Evolutionary conservation across 2,329 filamentous ascomycete species (phyloP).

Genomic region (Parastagonospora nodorum): DNA sequence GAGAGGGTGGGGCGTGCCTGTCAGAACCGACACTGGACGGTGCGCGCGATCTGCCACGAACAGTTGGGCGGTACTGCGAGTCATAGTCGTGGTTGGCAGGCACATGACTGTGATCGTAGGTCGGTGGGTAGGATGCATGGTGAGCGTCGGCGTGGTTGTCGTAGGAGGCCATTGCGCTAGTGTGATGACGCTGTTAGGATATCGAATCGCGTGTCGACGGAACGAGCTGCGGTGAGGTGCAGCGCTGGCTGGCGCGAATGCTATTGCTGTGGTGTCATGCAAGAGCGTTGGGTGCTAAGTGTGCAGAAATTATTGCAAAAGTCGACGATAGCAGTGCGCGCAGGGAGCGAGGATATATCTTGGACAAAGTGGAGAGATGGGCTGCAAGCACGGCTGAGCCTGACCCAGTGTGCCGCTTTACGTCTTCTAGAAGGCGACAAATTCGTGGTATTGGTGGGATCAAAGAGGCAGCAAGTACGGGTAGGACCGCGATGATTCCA

Average conservation of each 20-base stretch:
- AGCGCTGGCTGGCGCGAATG: slow-evolving; percentile 22
- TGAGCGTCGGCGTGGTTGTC: slow-evolving; percentile 22
- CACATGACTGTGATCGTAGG: slow-evolving; percentile 26
- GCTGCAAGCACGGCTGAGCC: slow-evolving; percentile 19
- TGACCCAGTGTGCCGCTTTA: slow-evolving; percentile 16
- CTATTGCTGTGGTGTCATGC: slow-evolving; percentile 27
- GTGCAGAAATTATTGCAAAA: slow-evolving; percentile 9
- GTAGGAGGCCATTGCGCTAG: slow-evolving; percentile 21
- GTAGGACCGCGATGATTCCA: slow-evolving; percentile 6
- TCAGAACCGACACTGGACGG: slow-evolving; percentile 42
- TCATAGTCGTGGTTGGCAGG: slow-evolving; percentile 30
- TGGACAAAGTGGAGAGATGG: slow-evolving; percentile 9
- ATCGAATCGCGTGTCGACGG: slow-evolving; percentile 12
- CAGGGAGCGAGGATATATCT: slow-evolving; percentile 8
- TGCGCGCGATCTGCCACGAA: slow-evolving; percentile 27
- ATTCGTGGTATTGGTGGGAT: slow-evolving; percentile 7
- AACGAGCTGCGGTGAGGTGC: slow-evolving; percentile 16
- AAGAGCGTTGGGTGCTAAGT: slow-evolving; percentile 12
- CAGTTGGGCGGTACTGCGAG: slow-evolving; percentile 28
- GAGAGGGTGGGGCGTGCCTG: slow-evolving; percentile 44
- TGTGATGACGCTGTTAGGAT: slow-evolving; percentile 13
- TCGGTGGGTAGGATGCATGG: slow-evolving; percentile 17
- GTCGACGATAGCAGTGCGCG: slow-evolving; percentile 2
- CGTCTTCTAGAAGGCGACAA: slow-evolving; percentile 17
- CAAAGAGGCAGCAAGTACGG: slow-evolving; percentile 9